These are phyloP conservation scores for Colletotrichum incanum DNA, from an alignment of 2,329 filamentous ascomycete genomes.

Conservation along the genomic window DNA sequence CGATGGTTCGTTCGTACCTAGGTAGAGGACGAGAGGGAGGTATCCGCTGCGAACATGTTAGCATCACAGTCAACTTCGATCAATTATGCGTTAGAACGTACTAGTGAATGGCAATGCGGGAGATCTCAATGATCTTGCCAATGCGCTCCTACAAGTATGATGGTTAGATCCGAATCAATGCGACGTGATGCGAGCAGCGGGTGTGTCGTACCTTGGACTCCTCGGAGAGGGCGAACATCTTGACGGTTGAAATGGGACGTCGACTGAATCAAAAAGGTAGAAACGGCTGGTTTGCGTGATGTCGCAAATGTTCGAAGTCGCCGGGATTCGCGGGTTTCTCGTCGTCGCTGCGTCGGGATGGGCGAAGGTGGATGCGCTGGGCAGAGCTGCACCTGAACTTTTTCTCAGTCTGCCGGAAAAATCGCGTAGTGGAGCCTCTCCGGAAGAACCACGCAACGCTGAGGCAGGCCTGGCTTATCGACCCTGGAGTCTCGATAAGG, in stretches of 20 bases:
- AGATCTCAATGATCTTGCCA: constrained; percentile 94
- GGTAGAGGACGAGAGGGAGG: constrained; percentile 95
- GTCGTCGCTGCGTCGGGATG: constrained; percentile 38
- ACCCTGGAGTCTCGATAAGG: constrained; percentile 24
- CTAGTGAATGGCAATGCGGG: constrained; percentile 96
- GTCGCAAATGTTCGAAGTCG: constrained; percentile 16
- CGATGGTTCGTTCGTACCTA: constrained; percentile 73
- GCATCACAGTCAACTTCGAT: constrained; percentile 39
- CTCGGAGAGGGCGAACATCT: constrained; percentile 84
- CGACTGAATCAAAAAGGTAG: neutral
- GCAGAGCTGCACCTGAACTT: constrained; percentile 34
- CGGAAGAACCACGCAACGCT: constrained; percentile 37
- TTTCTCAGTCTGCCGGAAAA: constrained; percentile 38
- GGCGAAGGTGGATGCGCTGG: constrained; percentile 34
- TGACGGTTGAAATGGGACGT: constrained; percentile 47
- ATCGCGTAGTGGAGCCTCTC: constrained; percentile 28
- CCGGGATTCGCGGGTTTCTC: constrained; percentile 34
- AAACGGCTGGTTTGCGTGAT: neutral
- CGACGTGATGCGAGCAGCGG: neutral
- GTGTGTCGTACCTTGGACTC: constrained; percentile 86
- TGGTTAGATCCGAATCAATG: constrained; percentile 28
- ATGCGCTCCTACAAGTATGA: constrained; percentile 85
- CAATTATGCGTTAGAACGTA: constrained; percentile 61
- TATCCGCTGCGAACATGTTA: constrained; percentile 80
- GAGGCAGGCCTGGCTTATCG: constrained; percentile 24